These are phyloP conservation scores for Xylaria arbuscula DNA, from an alignment of 2,329 filamentous ascomycete genomes.

Conservation along the genomic window DNA sequence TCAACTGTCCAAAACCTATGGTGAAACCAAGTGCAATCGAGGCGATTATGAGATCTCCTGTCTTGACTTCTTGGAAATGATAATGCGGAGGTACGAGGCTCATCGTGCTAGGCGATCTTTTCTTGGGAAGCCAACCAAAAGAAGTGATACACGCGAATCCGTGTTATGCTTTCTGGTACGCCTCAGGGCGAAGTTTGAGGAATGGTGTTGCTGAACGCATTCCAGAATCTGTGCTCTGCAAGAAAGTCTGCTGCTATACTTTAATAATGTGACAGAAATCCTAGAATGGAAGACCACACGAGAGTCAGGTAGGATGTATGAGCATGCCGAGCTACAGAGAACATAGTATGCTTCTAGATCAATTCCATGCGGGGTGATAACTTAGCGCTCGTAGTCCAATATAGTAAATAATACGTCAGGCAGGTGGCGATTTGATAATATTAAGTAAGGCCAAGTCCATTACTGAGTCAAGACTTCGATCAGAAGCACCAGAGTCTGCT, in stretches of 20 bases:
- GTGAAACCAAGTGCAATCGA: slow-evolving; percentile 54
- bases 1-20: slow-evolving; percentile 56
- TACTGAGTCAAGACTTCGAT: not conserved
- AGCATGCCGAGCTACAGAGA: not conserved
- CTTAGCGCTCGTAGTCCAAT: not conserved
- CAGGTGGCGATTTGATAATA: not conserved
- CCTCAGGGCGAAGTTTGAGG: not conserved
- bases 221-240: not conserved
- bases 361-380: not conserved
- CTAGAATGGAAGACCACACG: no score
- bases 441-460: not conserved
- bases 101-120: not conserved
- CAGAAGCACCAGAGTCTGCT: no score
- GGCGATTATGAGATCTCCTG: slow-evolving; percentile 46
- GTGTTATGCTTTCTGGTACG: not conserved
- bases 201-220: no score
- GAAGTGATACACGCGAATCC: slow-evolving; percentile 12
- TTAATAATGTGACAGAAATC: no score
- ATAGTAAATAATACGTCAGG: not conserved
- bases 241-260: no score
- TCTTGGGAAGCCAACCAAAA: not conserved
- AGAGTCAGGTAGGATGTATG: not conserved
- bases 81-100: slow-evolving; percentile 34
- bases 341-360: not conserved
- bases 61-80: slow-evolving; percentile 39